phyloP scores from a whole-genome alignment of 257 asterid genomes.

The Linaria vulgaris region DNA sequence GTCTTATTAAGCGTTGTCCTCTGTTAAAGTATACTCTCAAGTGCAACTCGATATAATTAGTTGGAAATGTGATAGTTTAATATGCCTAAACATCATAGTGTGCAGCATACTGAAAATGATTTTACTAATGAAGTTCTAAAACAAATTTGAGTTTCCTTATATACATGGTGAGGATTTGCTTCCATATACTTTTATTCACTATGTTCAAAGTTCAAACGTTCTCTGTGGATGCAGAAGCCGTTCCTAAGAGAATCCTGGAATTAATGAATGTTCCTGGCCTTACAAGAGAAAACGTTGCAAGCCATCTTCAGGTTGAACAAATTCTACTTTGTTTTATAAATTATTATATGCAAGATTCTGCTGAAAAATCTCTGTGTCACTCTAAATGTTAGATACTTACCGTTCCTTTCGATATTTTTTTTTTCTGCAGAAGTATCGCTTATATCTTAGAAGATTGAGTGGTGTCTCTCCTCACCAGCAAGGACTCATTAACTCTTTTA shows the following conservation, averaged over 20 bases:
- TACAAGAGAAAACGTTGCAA: conserved; percentile 93
- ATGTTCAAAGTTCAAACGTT: conserved; percentile 10
- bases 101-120: background rate
- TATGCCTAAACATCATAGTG: conserved; percentile 2
- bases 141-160: background rate
- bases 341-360: background rate
- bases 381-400: background rate
- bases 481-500: conserved; percentile 51
- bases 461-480: conserved; percentile 62
- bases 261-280: conserved; percentile 94
- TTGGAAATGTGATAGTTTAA: background rate
- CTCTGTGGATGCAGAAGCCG: conserved; percentile 68
- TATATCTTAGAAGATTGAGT: conserved; percentile 83
- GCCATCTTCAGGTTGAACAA: conserved; percentile 87
- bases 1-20: background rate
- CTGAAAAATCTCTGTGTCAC: background rate
- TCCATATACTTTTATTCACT: conserved; percentile 7
- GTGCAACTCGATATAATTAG: background rate
- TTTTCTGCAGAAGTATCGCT: conserved; percentile 73
- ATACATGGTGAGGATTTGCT: conserved; percentile 1
- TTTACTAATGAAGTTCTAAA: background rate
- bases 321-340: background rate
- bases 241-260: conserved; percentile 89
- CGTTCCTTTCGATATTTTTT: background rate
- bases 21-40: background rate